Evolutionary conservation across 371 early-diverging fungal genomes (phyloP), one percentile per base, ranked within the genome.

Genomic region (Haplosporangium sp.): DNA sequence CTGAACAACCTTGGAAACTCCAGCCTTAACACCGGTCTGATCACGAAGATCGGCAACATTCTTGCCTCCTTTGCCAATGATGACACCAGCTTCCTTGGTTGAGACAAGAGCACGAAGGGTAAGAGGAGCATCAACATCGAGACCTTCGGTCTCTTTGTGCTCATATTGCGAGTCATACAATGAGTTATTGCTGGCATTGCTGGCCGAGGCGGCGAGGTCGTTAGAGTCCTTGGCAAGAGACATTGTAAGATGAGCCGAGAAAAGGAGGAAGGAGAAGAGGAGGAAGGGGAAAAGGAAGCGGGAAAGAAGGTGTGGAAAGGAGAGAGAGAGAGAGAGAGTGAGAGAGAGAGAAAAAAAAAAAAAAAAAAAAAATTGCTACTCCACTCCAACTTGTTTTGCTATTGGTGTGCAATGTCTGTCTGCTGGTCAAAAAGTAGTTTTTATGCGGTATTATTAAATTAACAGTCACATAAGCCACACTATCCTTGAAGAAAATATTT

Each of bases 21-120:
- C 93, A 34, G 96, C 94, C 74, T 92, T 91, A 68, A 95, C 96
- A 62, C 93, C 93, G 67, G 94, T 92, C 58, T 85, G 72, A 55
- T 94, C 93, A 72, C 96, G 89, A 72, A 97, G 88, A 65, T 94
- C 93, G 63, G 92, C 91, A 3, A 97, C 92, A 85, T 94, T 95
- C 70, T 89, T 90, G 40, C 98, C 98, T 59, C 86, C 87, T 86
- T 94, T 95, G 63, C 98, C 98, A 76, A 96, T 96, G 71, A 96
- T 90, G 17, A 96, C 88, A 61, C 91, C 95, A 20, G 96, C 95
- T 69, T 95, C 96, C 76, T 92, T 93, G 44, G 93, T 91, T 39
- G 91, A 85, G 17, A 96, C 90, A 20, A 96, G 78, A 0, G 95
- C 91, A 2, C 95, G 90, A 74, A 95, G 85, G 34, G 93, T 92